These are phyloP conservation scores for Macrocybe gigantea DNA, from an alignment of 768 basidiomycete species.

Conservation along the genomic window DNA sequence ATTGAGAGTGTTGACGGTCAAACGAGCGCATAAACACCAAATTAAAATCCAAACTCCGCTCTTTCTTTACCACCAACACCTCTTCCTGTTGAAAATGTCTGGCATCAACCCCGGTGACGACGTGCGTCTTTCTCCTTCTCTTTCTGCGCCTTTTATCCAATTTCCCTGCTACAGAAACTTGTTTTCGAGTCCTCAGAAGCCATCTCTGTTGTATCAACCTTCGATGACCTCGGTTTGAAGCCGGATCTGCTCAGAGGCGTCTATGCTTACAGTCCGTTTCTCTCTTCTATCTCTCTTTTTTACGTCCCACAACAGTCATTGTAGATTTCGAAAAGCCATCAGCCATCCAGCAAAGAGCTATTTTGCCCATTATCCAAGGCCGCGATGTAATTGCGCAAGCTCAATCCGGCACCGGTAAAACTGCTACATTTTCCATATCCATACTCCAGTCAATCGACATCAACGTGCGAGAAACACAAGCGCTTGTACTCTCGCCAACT, in stretches of 20 bases:
- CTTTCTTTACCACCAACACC: too few relatives aligned
- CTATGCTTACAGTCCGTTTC: constrained; percentile 89
- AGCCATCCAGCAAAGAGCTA: constrained; percentile 97
- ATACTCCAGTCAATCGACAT: constrained; percentile 98
- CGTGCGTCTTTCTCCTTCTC: constrained; percentile 32
- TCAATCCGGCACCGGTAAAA: constrained; percentile 99
- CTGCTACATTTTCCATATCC: constrained; percentile 96
- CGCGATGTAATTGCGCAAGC: constrained; percentile 99
- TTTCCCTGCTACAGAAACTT: constrained; percentile 58
- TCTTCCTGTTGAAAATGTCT: constrained; percentile 50
- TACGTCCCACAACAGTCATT: constrained; percentile 1
- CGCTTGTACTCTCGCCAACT: constrained; percentile 95
- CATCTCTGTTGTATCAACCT: constrained; percentile 83
- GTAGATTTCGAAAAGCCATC: constrained; percentile 95
- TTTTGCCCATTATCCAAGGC: constrained; percentile 91
- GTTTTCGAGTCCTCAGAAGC: constrained; percentile 95
- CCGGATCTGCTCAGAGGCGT: constrained; percentile 94
- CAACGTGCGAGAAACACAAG: constrained; percentile 91
- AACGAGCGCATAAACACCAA: constrained; percentile 9
- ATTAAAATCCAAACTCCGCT: constrained; percentile 24
- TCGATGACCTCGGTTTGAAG: constrained; percentile 88
- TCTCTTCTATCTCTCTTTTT: not conserved
- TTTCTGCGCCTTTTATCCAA: constrained; percentile 3
- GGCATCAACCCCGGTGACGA: constrained; percentile 87
- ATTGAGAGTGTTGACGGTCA: constrained; percentile 12